Conservation (phyloP, 2,329 filamentous ascomycete species). For the Claviceps cyperi region DNA sequence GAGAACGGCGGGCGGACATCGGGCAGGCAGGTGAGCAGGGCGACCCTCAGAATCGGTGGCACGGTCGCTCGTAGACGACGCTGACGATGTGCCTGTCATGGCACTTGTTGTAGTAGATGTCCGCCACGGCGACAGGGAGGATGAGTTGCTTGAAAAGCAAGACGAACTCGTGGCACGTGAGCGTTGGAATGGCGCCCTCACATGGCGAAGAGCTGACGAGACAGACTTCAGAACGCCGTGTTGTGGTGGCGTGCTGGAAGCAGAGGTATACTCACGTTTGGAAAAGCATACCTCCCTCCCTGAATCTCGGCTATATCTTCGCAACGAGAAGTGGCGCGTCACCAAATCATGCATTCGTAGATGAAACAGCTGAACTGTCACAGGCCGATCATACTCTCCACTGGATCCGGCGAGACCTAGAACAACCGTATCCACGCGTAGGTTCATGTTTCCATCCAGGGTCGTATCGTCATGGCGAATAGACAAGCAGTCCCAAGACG, state of each 20-base stretch:
- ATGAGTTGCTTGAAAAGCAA: conserved; percentile 6
- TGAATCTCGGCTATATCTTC: conserved; percentile 83
- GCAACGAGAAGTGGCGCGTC: conserved; percentile 75
- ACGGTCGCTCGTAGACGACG: not conserved
- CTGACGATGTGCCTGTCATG: conserved; percentile 5
- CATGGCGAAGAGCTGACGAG: conserved; percentile 33
- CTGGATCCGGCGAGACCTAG: conserved; percentile 16
- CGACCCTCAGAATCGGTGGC: not conserved
- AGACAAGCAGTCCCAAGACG: conserved; percentile 63
- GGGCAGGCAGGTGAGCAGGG: conserved; percentile 1
- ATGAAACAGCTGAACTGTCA: conserved; percentile 72
- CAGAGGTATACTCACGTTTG: conserved; percentile 45
- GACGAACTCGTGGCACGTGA: conserved; percentile 9
- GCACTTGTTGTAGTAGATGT: conserved; percentile 10
- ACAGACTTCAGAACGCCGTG: conserved; percentile 13
- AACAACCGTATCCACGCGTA: conserved; percentile 69
- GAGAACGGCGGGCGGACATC: conserved; percentile 17
- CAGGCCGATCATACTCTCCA: not conserved
- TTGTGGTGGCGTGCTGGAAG: conserved; percentile 4
- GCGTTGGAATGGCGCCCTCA: conserved; percentile 22
- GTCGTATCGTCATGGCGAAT: conserved; percentile 87
- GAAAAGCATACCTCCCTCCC: conserved; percentile 86
- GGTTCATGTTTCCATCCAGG: conserved; percentile 88
- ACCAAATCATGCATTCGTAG: conserved; percentile 86
- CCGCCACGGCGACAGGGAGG: conserved; percentile 11